Conservation (phyloP, 179 eudicot species). For the Vitellaria paradoxa region DNA sequence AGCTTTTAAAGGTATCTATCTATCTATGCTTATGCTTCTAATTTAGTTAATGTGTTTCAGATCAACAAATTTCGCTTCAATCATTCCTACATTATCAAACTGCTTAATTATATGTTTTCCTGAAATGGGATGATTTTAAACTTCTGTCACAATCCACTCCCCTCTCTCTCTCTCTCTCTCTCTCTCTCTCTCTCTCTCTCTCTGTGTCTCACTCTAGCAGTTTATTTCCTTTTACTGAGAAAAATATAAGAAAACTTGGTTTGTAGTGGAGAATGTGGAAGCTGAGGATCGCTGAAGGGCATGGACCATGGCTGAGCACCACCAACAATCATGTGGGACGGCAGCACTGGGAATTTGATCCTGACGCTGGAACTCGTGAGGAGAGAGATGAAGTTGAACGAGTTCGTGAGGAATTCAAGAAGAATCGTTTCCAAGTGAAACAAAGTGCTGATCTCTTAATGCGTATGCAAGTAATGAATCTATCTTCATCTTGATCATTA, state of each 20-base stretch:
- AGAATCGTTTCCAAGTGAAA: slow-evolving; percentile 30
- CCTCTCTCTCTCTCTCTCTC: not conserved
- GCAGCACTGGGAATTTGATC: slow-evolving; percentile 56
- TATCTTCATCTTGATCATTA: not conserved
- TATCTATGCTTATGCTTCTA: no score
- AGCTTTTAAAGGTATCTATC: no score
- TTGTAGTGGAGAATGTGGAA: slow-evolving; percentile 39
- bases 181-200: not conserved
- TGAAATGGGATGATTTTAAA: no score
- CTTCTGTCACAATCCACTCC: not conserved
- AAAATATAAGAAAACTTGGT: not conserved
- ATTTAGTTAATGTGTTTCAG: no score
- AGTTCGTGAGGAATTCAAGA: slow-evolving; percentile 27
- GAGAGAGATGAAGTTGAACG: slow-evolving; percentile 40
- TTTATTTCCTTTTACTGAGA: not conserved
- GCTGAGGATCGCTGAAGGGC: slow-evolving; percentile 45
- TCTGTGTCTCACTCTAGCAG: no score
- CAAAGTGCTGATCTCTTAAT: slow-evolving; percentile 49
- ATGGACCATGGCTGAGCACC: slow-evolving; percentile 39
- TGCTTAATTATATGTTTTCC: no score
- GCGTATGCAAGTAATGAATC: slow-evolving; percentile 44
- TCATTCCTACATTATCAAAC: no score
- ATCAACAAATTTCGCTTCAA: no score
- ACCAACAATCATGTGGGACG: slow-evolving; percentile 51
- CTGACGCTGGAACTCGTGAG: slow-evolving; percentile 38